phyloP scores from a whole-genome alignment of 2,329 filamentous ascomycete species.

The Trichocomaceae sp. region DNA sequence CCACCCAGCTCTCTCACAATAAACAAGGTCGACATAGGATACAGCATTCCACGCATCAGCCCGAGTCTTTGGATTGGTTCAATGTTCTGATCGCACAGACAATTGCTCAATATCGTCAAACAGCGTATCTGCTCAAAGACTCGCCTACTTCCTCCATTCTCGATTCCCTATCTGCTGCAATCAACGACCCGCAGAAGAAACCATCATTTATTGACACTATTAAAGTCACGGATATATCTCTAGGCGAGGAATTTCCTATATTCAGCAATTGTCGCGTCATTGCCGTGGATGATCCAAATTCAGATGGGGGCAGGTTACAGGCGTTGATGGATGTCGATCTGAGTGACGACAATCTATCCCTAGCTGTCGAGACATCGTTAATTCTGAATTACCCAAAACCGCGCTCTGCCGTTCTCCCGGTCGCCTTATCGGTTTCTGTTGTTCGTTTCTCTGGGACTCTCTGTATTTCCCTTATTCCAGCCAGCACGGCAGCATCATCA shows the following conservation, averaged over 20 bases:
- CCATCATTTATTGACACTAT: constrained; percentile 93
- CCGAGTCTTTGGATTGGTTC: constrained; percentile 97
- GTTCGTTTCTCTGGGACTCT: constrained; percentile 92
- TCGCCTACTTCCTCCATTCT: constrained; percentile 57
- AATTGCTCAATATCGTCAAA: constrained; percentile 87
- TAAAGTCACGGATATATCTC: constrained; percentile 81
- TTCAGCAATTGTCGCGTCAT: constrained; percentile 98
- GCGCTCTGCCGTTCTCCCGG: constrained; percentile 78
- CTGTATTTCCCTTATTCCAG: constrained; percentile 86
- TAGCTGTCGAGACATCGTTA: constrained; percentile 90
- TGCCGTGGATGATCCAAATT: constrained; percentile 56
- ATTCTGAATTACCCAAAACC: constrained; percentile 92
- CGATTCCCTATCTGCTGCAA: constrained; percentile 69
- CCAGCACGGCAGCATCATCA: constrained; percentile 34
- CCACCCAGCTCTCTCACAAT: constrained; percentile 29
- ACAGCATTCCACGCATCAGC: constrained; percentile 71
- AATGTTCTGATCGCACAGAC: constrained; percentile 96
- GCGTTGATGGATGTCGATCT: constrained; percentile 96
- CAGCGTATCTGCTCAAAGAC: constrained; percentile 78
- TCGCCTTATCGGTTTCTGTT: constrained; percentile 84
- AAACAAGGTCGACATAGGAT: constrained; percentile 39
- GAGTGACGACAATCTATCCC: constrained; percentile 81
- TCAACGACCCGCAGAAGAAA: constrained; percentile 80
- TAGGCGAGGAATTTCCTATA: constrained; percentile 96
- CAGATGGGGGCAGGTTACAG: constrained; percentile 70